These are phyloP conservation scores for Polyplosphaeria fusca DNA, from an alignment of 495 filamentous ascomycete genomes.

Conservation along the genomic window DNA sequence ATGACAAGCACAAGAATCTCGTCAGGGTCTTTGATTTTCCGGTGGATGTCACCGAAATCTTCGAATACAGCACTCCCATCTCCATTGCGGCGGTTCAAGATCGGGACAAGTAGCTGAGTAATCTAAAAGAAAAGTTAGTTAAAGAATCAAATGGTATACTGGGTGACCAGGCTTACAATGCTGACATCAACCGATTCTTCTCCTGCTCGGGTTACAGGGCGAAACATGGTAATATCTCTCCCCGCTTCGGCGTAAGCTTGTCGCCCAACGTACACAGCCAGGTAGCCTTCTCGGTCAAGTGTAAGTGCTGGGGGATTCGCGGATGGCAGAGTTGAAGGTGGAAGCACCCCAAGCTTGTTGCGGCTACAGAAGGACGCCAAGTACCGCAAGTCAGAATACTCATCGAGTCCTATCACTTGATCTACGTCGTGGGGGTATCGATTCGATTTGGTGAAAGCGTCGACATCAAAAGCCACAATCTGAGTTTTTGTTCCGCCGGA, in stretches of 20 bases:
- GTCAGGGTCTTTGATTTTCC: conserved; percentile 33
- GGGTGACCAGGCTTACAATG: too few species aligned
- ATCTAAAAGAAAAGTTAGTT: too few species aligned
- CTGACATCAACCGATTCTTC: conserved; percentile 35
- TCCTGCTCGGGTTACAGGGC: conserved; percentile 24
- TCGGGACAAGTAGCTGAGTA: conserved; percentile 35
- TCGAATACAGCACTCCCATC: conserved; percentile 40
- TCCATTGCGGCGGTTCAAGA: conserved; percentile 31
- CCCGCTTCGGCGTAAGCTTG: conserved; percentile 34
- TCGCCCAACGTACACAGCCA: conserved; percentile 39
- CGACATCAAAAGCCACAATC: conserved; percentile 28
- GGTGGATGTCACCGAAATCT: conserved; percentile 33
- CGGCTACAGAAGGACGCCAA: conserved; percentile 33
- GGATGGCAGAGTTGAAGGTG: conserved; percentile 34
- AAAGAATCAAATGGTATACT: too few species aligned
- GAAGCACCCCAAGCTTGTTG: conserved; percentile 36
- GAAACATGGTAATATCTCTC: conserved; percentile 37
- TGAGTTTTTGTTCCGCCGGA: conserved; percentile 29
- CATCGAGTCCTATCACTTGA: conserved; percentile 18
- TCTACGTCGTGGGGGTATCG: conserved; percentile 23
- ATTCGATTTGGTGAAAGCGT: conserved; percentile 12
- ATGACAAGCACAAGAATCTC: conserved; percentile 40
- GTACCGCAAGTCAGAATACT: conserved; percentile 33
- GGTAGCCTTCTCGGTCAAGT: conserved; percentile 34
- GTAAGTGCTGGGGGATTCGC: conserved; percentile 36